Base-by-base conservation (phyloP, 441 rosid species). In the Euphorbia schlechtendalii region DNA sequence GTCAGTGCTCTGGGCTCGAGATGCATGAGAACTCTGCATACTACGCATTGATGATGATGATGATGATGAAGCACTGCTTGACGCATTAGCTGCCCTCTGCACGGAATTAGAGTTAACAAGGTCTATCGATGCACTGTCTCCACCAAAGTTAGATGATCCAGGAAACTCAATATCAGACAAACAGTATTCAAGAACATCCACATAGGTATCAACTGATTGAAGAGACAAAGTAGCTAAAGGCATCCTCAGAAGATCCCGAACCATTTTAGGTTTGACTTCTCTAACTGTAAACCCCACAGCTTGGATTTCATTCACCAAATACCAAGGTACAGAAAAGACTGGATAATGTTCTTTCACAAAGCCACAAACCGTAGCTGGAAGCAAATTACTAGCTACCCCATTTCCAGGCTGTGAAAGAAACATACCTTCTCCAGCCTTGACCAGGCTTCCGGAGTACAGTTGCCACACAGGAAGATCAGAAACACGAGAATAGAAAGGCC, bases 391-490 rank as follows among this genome's bases (percentile, higher is more conserved):
- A 72, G 84, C 88, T 68, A 91, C 85, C 28, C 83, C 89, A 76
- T 84, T 81, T 66, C 94, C 98, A 72, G 99, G 99, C 66, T 84
- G 98, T 71, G 97, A 84, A 74, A 94, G 84, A 82, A 94, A 91
- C 99, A 94, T 94, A 72, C 99, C 99, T 75, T 94, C 99, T 74
- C 82, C 90, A 71, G 94, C 89, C 83, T 85, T 94, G 68, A 91
- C 99, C 68, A 91, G 67, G 74, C 81, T 85, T 84, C 99, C 99
- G 0, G 99, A 86, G 78, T 87, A 91, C 64, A 94, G 84, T 77
- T 94, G 97, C 99, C 99, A 94, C 51, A 94, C 76, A 64, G 99
- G 97, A 75, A 94, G 94, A 74, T 94, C 98, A 73, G 87, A 88
- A 71, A 85, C 71, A 63, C 93, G 96, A 74, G 74, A 71, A 75